Percentiles rank a stretch among this genome's conserved stretches.
These are phyloP conservation scores for Oryza rufipogon DNA, from an alignment of 176 grass and related monocot species.

Conservation along the genomic window DNA sequence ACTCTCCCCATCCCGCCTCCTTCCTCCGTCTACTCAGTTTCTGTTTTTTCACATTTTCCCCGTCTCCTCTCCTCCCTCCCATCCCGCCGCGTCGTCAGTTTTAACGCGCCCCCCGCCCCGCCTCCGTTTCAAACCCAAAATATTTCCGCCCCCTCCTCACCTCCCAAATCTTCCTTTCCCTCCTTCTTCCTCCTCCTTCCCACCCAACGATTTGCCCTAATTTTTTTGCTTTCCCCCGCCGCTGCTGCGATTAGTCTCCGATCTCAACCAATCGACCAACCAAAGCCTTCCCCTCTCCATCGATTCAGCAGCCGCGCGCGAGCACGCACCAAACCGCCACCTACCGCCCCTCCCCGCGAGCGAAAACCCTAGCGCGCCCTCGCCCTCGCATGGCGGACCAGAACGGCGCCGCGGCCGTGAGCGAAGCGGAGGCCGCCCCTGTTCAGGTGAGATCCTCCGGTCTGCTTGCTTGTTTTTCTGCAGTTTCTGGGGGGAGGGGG, in stretches of 20 bases:
- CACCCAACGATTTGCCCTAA: slow-evolving; percentile 28
- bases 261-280: slow-evolving; percentile 7
- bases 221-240: background rate
- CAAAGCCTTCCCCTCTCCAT: background rate
- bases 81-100: slow-evolving; percentile 22
- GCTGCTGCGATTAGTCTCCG: slow-evolving; percentile 25
- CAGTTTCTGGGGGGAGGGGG: background rate
- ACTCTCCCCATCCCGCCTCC: background rate
- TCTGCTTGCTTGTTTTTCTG: background rate
- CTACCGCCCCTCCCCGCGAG: slow-evolving; percentile 28
- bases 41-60: background rate
- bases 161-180: slow-evolving; percentile 18
- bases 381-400: slow-evolving; percentile 43
- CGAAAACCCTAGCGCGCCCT: slow-evolving; percentile 44
- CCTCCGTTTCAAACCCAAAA: slow-evolving; percentile 54
- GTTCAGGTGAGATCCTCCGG: slow-evolving; percentile 35
- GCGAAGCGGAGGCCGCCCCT: slow-evolving; percentile 24
- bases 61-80: background rate
- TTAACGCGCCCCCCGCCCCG: slow-evolving; percentile 22
- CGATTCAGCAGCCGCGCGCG: background rate
- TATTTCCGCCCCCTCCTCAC: background rate
- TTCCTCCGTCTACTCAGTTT: background rate
- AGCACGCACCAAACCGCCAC: slow-evolving; percentile 29
- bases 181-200: background rate
- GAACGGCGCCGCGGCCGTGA: slow-evolving; percentile 9